These are phyloP conservation scores for Cladophialophora immunda DNA, from an alignment of 2,329 filamentous ascomycete genomes.

Conservation along the genomic window DNA sequence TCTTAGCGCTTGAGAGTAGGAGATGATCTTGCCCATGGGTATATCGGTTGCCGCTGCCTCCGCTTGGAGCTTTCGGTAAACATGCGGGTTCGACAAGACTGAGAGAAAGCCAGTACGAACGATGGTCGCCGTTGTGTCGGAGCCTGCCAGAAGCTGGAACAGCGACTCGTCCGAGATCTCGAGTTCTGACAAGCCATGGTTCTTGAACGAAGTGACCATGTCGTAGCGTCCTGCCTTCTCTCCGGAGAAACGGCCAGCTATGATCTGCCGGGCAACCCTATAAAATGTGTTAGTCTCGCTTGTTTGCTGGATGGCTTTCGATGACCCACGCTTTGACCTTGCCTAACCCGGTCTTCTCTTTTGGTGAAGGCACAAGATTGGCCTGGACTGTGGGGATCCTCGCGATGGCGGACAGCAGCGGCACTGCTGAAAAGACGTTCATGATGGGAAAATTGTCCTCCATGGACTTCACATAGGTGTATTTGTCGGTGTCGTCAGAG, in stretches of 20 bases:
- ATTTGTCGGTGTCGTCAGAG: constrained; percentile 53
- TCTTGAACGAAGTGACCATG: constrained; percentile 29
- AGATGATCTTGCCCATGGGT: constrained; percentile 29
- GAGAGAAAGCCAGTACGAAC: constrained; percentile 33
- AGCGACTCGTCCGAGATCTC: constrained; percentile 35
- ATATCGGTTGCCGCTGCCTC: constrained; percentile 35
- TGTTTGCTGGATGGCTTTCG: neutral
- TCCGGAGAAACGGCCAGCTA: constrained; percentile 21
- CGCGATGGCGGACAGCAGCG: constrained; percentile 48
- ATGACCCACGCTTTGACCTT: constrained; percentile 30
- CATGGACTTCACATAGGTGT: constrained; percentile 49
- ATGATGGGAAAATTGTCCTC: constrained; percentile 53
- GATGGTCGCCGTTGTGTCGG: constrained; percentile 35
- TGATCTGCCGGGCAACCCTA: constrained; percentile 26
- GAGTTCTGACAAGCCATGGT: constrained; percentile 30
- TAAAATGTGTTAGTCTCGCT: constrained; percentile 7
- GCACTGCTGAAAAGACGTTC: constrained; percentile 50
- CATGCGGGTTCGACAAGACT: constrained; percentile 31
- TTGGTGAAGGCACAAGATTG: constrained; percentile 24
- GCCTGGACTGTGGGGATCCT: constrained; percentile 25
- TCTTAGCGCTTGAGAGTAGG: constrained; percentile 31
- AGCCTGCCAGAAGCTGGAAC: constrained; percentile 33
- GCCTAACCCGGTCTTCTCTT: constrained; percentile 31
- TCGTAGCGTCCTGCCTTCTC: constrained; percentile 24
- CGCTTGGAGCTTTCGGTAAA: constrained; percentile 29